phyloP scores from a whole-genome alignment of 108 stramenopile genomes.

The Fragilaria radians region DNA sequence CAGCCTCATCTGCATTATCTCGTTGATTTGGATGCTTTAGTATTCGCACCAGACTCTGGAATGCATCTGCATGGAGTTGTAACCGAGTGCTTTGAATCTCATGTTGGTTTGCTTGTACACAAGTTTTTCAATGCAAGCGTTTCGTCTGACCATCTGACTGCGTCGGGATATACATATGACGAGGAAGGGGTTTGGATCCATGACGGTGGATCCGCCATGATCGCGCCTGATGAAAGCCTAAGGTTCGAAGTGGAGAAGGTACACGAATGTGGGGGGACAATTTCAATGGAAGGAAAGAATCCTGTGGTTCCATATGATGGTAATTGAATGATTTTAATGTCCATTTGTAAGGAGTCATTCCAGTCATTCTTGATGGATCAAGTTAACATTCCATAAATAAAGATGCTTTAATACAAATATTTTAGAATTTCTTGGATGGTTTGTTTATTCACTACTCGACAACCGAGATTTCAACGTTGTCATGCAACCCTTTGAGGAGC shows the following conservation, averaged over 20 bases:
- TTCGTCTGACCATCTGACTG: constrained; percentile 30
- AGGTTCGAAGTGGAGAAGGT: constrained; percentile 32
- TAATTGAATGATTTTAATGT: too few species aligned
- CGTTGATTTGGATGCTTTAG: constrained; percentile 37
- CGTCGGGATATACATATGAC: constrained; percentile 38
- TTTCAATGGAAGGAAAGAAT: constrained; percentile 38
- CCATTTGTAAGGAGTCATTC: too few species aligned
- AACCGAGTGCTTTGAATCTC: constrained; percentile 51
- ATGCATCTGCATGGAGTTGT: constrained; percentile 33
- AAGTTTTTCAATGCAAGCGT: constrained; percentile 60
- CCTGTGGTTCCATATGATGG: constrained; percentile 6
- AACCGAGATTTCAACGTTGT: constrained; percentile 65
- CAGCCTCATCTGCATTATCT: constrained; percentile 51
- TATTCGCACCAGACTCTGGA: constrained; percentile 35
- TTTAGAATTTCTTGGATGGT: too few species aligned
- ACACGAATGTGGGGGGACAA: constrained; percentile 38
- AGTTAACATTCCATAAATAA: too few species aligned
- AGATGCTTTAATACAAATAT: too few species aligned
- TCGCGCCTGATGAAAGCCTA: constrained; percentile 19
- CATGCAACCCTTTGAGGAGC: constrained; percentile 78
- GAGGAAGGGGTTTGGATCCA: constrained; percentile 32
- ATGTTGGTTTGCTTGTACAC: constrained; percentile 41
- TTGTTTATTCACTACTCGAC: constrained; percentile 10
- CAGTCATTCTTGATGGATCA: too few species aligned
- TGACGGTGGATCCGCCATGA: constrained; percentile 12